Percentiles rank a stretch among this genome's conserved stretches.
Conservation (phyloP, 2,329 filamentous ascomycete genomes). For the Scolecobasidium constrictum region DNA sequence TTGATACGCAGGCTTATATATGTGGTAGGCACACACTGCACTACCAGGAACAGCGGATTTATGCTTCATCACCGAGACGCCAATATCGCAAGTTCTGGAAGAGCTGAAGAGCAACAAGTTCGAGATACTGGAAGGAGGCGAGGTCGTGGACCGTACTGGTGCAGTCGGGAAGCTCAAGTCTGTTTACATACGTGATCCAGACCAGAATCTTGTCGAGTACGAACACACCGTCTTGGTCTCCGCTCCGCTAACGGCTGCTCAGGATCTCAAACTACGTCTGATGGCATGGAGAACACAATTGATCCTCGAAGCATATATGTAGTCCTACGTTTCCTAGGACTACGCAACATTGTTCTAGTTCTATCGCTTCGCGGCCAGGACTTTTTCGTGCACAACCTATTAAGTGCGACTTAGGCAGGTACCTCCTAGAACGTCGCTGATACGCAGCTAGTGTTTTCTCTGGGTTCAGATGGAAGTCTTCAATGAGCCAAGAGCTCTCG, state of each 20-base stretch:
- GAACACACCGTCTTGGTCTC: slow-evolving; percentile 14
- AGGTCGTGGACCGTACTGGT: slow-evolving; percentile 41
- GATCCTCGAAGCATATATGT: too few relatives aligned
- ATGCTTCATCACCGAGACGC: slow-evolving; percentile 46
- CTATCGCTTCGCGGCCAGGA: too few relatives aligned
- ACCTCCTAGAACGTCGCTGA: too few relatives aligned
- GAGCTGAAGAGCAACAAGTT: slow-evolving; percentile 33
- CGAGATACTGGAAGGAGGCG: slow-evolving; percentile 33
- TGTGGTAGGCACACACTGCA: slow-evolving; percentile 39
- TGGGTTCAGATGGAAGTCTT: too few relatives aligned
- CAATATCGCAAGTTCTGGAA: slow-evolving; percentile 36
- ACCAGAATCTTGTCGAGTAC: slow-evolving; percentile 53
- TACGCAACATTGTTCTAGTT: too few relatives aligned
- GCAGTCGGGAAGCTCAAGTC: slow-evolving; percentile 44
- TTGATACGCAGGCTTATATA: too few relatives aligned
- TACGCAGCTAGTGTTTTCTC: too few relatives aligned
- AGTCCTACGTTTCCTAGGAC: too few relatives aligned
- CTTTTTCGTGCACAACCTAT: too few relatives aligned
- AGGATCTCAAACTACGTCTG: neutral
- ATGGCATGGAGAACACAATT: too few relatives aligned
- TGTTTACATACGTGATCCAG: slow-evolving; percentile 50
- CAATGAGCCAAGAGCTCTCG: too few relatives aligned
- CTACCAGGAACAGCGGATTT: slow-evolving; percentile 48
- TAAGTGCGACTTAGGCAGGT: too few relatives aligned
- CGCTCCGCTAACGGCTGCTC: neutral